A percentile compares a stretch with the other conserved stretches of the same genome.
Conservation (phyloP, 176 grass and related monocot genomes). For the Rhynchospora pubera region DNA sequence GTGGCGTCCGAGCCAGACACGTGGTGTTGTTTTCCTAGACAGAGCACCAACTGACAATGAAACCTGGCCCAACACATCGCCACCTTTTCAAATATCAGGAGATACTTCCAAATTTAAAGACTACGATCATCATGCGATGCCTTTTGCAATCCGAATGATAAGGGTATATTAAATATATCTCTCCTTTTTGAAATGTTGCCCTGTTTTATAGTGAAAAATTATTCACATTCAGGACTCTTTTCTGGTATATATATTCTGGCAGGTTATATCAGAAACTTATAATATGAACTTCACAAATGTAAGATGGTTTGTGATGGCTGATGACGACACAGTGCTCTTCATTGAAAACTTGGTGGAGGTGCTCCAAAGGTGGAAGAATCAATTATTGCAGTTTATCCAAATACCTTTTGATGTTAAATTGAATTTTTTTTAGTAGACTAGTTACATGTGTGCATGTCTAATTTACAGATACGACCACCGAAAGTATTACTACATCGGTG, state of each 20-base stretch:
- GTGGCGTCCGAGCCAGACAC: slow-evolving; percentile 35
- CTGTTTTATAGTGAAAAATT: too few species aligned
- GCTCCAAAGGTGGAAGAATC: neutral
- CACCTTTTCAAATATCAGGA: neutral
- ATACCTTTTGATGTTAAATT: neutral
- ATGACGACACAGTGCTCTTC: slow-evolving; percentile 5
- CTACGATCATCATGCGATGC: slow-evolving; percentile 6
- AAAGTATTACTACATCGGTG: neutral
- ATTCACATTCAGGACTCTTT: too few species aligned
- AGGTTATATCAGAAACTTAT: neutral
- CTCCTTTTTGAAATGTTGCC: neutral
- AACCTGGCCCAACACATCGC: neutral
- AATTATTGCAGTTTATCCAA: neutral
- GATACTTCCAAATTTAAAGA: neutral
- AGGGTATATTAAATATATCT: neutral
- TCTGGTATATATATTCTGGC: neutral
- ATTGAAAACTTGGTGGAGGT: slow-evolving; percentile 8
- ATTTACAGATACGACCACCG: neutral
- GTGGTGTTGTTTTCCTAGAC: slow-evolving; percentile 44
- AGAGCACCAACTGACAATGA: slow-evolving; percentile 17
- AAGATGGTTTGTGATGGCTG: slow-evolving; percentile 19
- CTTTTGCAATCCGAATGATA: neutral
- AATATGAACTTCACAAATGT: neutral
- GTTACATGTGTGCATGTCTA: neutral
- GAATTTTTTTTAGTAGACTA: too few species aligned